Percentiles rank a stretch among this genome's conserved stretches.
Evolutionary conservation across 805 yeast genomes (phyloP).

Genomic region (Maudiozyma pseudohumilis): DNA sequence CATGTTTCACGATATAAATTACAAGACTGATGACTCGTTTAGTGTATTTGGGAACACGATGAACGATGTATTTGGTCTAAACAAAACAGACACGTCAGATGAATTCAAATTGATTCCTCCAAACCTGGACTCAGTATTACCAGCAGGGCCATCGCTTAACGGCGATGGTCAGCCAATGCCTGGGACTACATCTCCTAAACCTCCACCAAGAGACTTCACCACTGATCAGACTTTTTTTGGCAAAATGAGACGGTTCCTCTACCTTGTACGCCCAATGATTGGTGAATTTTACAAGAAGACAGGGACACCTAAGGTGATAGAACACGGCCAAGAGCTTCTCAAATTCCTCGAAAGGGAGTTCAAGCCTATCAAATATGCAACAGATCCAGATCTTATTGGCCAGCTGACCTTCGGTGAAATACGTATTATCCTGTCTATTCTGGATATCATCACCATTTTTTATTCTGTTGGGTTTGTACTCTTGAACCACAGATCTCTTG

Average conservation of each 20-base stretch:
- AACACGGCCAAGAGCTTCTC: neutral
- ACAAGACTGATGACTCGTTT: neutral
- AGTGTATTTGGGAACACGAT: neutral
- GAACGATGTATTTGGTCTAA: neutral
- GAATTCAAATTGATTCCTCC: neutral
- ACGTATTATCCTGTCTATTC: neutral
- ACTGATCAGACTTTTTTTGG: conserved; percentile 6
- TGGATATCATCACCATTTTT: conserved; percentile 7
- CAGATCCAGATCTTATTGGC: conserved; percentile 4
- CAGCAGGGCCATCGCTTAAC: neutral
- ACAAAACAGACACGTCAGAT: neutral
- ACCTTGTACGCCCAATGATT: conserved; percentile 15
- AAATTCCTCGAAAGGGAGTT: conserved; percentile 10
- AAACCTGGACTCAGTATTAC: neutral
- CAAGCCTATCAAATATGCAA: conserved; percentile 9
- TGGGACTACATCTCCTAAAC: neutral
- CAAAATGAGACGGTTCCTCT: conserved; percentile 10
- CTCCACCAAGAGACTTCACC: neutral
- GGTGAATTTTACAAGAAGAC: conserved; percentile 5
- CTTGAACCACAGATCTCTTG: conserved; percentile 7
- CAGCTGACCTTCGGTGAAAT: conserved; percentile 4
- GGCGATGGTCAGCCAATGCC: too few relatives aligned
- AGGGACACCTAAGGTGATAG: conserved; percentile 9
- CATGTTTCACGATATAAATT: conserved; percentile 7
- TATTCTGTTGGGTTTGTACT: conserved; percentile 11